A percentile compares a stretch with the other conserved stretches of the same genome.
phyloP scores from a whole-genome alignment of 2,329 filamentous ascomycete genomes.

The Rhinocladiella similis region DNA sequence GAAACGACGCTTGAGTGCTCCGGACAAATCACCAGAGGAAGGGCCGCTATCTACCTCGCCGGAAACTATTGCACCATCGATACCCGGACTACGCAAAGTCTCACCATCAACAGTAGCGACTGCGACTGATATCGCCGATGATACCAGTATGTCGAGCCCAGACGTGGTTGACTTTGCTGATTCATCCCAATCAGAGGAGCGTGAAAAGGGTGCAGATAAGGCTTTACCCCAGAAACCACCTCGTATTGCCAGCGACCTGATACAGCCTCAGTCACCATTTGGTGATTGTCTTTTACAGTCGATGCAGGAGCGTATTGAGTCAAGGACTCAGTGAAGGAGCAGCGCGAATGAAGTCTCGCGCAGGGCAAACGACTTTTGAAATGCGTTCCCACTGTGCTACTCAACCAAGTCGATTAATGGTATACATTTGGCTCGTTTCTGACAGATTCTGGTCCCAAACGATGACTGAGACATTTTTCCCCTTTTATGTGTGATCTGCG shows the following conservation, averaged over 20 bases:
- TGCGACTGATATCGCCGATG: constrained; percentile 16
- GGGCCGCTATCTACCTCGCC: constrained; percentile 1
- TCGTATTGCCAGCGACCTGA: constrained; percentile 27
- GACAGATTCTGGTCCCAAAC: too few relatives aligned
- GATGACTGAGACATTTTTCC: too few relatives aligned
- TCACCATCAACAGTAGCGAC: constrained; percentile 23
- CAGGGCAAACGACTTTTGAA: too few relatives aligned
- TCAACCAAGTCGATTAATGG: too few relatives aligned
- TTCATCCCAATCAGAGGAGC: background rate
- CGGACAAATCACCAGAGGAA: constrained; percentile 8
- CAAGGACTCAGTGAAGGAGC: too few relatives aligned
- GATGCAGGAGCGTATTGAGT: constrained; percentile 5
- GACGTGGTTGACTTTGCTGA: constrained; percentile 10
- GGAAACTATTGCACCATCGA: constrained; percentile 2
- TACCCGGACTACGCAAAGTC: constrained; percentile 19
- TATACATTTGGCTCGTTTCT: too few relatives aligned
- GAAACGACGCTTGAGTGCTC: constrained; percentile 21
- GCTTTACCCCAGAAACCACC: constrained; percentile 18
- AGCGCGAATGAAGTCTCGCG: too few relatives aligned
- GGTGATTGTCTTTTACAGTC: constrained; percentile 17
- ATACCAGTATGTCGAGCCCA: constrained; percentile 18
- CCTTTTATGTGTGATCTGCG: too few relatives aligned
- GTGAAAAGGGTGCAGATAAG: background rate
- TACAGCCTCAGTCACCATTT: constrained; percentile 22
- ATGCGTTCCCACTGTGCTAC: too few relatives aligned